phyloP scores from a whole-genome alignment of 1,284 basidiomycete species.

The Moesziomyces globuligerus region DNA sequence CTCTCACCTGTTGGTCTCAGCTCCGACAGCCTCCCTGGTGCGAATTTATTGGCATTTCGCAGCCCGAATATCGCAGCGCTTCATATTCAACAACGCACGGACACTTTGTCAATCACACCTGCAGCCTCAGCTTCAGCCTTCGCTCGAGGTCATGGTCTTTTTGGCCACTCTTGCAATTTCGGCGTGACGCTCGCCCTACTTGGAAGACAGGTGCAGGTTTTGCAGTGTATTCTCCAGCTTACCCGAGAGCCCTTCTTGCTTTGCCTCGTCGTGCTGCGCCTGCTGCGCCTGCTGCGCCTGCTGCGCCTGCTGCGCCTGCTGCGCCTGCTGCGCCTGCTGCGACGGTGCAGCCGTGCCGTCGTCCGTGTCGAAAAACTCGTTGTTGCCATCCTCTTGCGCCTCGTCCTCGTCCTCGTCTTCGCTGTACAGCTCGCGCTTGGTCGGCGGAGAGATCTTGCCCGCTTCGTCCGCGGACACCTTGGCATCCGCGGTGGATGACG shows the following conservation, averaged over 20 bases:
- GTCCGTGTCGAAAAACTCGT: slow-evolving; percentile 39
- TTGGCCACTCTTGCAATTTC: too few relatives aligned
- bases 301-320: too few relatives aligned
- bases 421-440: slow-evolving; percentile 50
- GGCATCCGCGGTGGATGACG: slow-evolving; percentile 1
- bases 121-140: too few relatives aligned
- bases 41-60: too few relatives aligned
- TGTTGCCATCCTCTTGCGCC: slow-evolving; percentile 15
- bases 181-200: too few relatives aligned
- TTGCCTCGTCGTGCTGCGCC: neutral
- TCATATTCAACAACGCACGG: too few relatives aligned
- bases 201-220: neutral
- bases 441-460: slow-evolving; percentile 42
- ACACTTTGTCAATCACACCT: too few relatives aligned
- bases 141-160: too few relatives aligned
- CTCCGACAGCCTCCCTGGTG: too few relatives aligned
- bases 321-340: too few relatives aligned
- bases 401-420: slow-evolving; percentile 35
- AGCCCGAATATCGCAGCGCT: neutral
- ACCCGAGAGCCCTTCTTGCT: slow-evolving; percentile 22
- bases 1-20: neutral
- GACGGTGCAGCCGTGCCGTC: slow-evolving; percentile 18
- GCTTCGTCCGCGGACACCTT: slow-evolving; percentile 9
- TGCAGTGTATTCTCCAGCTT: slow-evolving; percentile 18
- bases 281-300: too few relatives aligned